Percentiles rank a stretch among this genome's conserved stretches.
Conservation (phyloP, 73 alveolate species). For the Urostyla sp. region DNA sequence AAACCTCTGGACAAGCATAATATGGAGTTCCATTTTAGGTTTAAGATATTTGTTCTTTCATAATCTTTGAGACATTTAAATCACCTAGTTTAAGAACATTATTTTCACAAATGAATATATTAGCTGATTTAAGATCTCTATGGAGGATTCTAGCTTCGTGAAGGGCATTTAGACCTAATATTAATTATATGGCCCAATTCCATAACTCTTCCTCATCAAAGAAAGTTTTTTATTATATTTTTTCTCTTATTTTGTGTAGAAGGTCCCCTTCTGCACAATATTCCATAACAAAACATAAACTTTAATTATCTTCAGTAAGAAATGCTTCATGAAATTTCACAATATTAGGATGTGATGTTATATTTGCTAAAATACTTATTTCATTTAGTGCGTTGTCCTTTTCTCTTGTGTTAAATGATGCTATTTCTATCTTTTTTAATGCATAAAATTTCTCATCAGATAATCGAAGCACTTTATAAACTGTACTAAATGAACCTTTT, state of each 20-base stretch:
- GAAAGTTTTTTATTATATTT: neutral
- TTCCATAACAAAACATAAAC: conserved; percentile 44
- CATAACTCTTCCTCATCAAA: conserved; percentile 39
- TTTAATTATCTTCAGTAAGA: conserved; percentile 22
- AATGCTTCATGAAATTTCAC: conserved; percentile 41
- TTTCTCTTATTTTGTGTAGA: neutral
- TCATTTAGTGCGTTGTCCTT: conserved; percentile 81
- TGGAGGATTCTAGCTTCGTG: conserved; percentile 40
- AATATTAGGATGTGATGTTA: neutral
- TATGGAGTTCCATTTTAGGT: conserved; percentile 61
- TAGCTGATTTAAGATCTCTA: conserved; percentile 58
- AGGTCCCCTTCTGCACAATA: conserved; percentile 45
- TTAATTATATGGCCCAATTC: conserved; percentile 18
- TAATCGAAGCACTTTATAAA: conserved; percentile 55
- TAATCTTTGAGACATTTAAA: conserved; percentile 42
- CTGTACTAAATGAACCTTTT: conserved; percentile 65
- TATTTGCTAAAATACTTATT: conserved; percentile 4
- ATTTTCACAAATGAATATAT: conserved; percentile 15
- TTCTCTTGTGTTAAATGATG: conserved; percentile 65
- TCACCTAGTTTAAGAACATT: conserved; percentile 41
- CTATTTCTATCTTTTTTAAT: conserved; percentile 60
- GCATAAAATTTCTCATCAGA: conserved; percentile 65
- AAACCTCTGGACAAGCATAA: conserved; percentile 88
- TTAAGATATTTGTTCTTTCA: conserved; percentile 26
- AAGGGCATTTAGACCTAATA: conserved; percentile 28